phyloP scores from a whole-genome alignment of 495 filamentous ascomycete genomes.

The Filosporella fistucella region DNA sequence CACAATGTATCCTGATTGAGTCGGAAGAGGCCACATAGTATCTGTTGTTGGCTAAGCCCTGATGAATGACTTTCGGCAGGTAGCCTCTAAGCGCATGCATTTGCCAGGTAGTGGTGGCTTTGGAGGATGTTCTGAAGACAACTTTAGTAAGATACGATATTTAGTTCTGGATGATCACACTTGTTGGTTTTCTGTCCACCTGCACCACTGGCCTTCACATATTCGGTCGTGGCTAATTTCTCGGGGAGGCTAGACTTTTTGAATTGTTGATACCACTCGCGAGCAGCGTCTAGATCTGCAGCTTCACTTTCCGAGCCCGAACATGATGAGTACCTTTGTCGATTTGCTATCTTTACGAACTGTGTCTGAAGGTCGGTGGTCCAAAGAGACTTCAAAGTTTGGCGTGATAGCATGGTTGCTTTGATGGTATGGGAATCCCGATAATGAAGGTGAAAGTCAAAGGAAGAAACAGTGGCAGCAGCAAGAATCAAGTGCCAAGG shows the following conservation, averaged over 20 bases:
- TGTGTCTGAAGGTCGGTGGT: too few species aligned
- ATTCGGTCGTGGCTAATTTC: conserved; percentile 60
- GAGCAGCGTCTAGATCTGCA: conserved; percentile 63
- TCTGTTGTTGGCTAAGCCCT: conserved; percentile 55
- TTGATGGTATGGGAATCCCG: too few species aligned
- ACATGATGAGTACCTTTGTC: too few species aligned
- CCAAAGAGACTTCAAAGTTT: too few species aligned
- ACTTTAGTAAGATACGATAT: conserved; percentile 11
- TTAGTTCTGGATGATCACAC: conserved; percentile 43
- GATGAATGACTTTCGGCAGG: conserved; percentile 66
- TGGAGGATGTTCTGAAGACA: conserved; percentile 73
- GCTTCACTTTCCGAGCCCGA: conserved; percentile 38
- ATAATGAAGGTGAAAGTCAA: too few species aligned
- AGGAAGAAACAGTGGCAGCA: too few species aligned
- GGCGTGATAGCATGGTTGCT: too few species aligned
- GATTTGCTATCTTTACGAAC: too few species aligned
- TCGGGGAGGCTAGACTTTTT: conserved; percentile 53
- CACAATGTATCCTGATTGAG: conserved; percentile 57
- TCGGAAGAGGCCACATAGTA: conserved; percentile 65
- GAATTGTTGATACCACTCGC: conserved; percentile 71
- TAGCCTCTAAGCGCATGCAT: conserved; percentile 50
- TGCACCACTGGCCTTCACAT: conserved; percentile 83
- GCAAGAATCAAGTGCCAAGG: too few species aligned
- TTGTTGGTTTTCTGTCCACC: conserved; percentile 98
- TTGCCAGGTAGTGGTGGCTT: conserved; percentile 70